Percentiles rank a stretch among this genome's conserved stretches.
Evolutionary conservation across 176 grass and related monocot species (phyloP).

Genomic region (Dactylis glomerata): DNA sequence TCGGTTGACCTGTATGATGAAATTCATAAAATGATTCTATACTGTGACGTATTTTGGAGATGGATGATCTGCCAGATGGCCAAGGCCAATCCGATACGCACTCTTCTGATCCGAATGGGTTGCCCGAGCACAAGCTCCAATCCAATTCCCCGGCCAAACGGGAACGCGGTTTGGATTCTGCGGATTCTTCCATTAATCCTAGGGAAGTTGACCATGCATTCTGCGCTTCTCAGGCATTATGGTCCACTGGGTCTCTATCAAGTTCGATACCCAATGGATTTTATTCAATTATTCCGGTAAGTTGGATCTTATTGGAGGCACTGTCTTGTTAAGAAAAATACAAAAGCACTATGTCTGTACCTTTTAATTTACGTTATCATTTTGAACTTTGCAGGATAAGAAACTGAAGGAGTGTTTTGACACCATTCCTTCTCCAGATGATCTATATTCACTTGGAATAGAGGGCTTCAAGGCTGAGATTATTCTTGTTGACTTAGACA

Average conservation of each 20-base stretch:
- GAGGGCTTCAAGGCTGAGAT: conserved; percentile 83
- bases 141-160: conserved; percentile 39
- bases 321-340: conserved; percentile 25
- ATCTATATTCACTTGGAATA: conserved; percentile 79
- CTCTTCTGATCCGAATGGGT: conserved; percentile 46
- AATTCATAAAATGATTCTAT: conserved; percentile 42
- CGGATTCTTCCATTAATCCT: conserved; percentile 29
- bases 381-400: conserved; percentile 74
- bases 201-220: conserved; percentile 46
- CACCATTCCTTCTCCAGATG: conserved; percentile 81
- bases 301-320: conserved; percentile 21
- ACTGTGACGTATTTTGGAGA: conserved; percentile 51
- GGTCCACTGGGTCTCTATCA: conserved; percentile 80
- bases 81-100: conserved; percentile 48
- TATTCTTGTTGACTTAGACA: conserved; percentile 88
- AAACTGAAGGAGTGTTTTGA: conserved; percentile 85
- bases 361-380: neutral
- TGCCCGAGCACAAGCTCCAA: conserved; percentile 51
- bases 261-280: conserved; percentile 86
- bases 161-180: conserved; percentile 31
- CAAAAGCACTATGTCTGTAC: neutral
- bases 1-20: conserved; percentile 41
- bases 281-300: conserved; percentile 84
- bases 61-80: conserved; percentile 67
- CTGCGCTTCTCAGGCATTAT: conserved; percentile 61